These are phyloP conservation scores for Coemansia brasiliensis DNA, from an alignment of 192 early-diverging fungal species.

Conservation along the genomic window DNA sequence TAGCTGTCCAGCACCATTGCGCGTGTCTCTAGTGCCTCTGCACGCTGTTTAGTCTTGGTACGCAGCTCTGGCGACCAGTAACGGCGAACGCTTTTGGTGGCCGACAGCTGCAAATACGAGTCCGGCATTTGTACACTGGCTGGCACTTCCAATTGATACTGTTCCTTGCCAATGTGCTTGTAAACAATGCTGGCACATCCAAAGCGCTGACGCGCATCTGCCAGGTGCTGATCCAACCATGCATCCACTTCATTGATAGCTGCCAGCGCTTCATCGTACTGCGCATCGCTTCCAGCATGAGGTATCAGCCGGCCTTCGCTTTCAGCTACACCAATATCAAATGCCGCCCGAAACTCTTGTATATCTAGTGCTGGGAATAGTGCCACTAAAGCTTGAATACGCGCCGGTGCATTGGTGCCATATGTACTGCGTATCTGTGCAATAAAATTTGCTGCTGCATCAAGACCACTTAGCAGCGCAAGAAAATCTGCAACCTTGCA, in stretches of 20 bases:
- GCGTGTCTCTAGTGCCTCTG: slow-evolving; percentile 81
- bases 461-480: slow-evolving; percentile 61
- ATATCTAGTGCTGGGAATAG: slow-evolving; percentile 67
- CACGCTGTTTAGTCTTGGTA: slow-evolving; percentile 65
- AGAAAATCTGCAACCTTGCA: slow-evolving; percentile 88
- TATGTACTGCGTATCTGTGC: slow-evolving; percentile 6
- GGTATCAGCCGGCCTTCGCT: slow-evolving; percentile 66
- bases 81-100: slow-evolving; percentile 77
- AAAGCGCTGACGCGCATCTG: slow-evolving; percentile 63
- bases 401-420: slow-evolving; percentile 12
- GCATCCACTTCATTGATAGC: slow-evolving; percentile 62
- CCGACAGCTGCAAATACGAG: slow-evolving; percentile 74
- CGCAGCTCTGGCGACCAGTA: slow-evolving; percentile 79
- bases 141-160: slow-evolving; percentile 90
- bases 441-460: slow-evolving; percentile 31
- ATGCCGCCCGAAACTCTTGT: slow-evolving; percentile 70
- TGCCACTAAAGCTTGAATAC: slow-evolving; percentile 24
- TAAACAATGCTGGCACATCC: slow-evolving; percentile 72
- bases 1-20: slow-evolving; percentile 74
- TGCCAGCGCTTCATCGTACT: slow-evolving; percentile 71
- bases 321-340: slow-evolving; percentile 66
- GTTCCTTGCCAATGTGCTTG: slow-evolving; percentile 93
- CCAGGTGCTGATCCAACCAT: slow-evolving; percentile 67
- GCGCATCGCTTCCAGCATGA: slow-evolving; percentile 69
- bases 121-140: slow-evolving; percentile 70